Percentiles rank a stretch among this genome's conserved stretches.
These are phyloP conservation scores for Fusarium lyarnte DNA, from an alignment of 2,329 filamentous ascomycete species.

Conservation along the genomic window DNA sequence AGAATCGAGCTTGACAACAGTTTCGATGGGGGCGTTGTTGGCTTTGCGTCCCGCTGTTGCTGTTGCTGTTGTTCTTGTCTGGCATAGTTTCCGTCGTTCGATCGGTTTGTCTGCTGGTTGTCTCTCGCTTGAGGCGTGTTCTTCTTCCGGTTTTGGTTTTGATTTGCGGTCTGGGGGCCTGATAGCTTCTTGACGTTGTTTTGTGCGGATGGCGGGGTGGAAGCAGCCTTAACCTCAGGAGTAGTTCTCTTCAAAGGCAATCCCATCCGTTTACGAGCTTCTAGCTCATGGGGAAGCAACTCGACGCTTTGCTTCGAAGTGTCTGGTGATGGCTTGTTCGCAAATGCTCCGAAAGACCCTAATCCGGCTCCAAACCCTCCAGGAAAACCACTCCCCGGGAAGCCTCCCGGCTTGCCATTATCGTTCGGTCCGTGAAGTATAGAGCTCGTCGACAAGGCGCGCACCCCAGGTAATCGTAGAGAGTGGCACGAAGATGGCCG, in stretches of 20 bases:
- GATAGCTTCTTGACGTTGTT: conserved; percentile 1
- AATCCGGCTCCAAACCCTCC: conserved; percentile 34
- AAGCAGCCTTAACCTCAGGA: neutral
- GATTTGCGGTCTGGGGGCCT: neutral
- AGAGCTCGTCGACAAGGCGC: conserved; percentile 45
- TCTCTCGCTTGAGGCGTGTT: neutral
- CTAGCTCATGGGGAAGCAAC: conserved; percentile 52
- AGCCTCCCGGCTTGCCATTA: conserved; percentile 33
- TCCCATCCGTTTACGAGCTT: conserved; percentile 46
- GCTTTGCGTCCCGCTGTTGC: conserved; percentile 4
- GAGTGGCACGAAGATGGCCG: neutral
- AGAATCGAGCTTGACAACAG: conserved; percentile 44
- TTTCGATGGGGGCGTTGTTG: neutral
- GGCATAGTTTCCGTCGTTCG: neutral
- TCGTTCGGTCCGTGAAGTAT: conserved; percentile 30
- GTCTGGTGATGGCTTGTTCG: conserved; percentile 15
- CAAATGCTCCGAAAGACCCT: conserved; percentile 40
- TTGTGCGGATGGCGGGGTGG: neutral
- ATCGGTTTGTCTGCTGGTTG: neutral
- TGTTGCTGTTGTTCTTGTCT: conserved; percentile 10
- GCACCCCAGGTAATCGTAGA: conserved; percentile 14
- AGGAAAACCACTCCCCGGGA: conserved; percentile 37
- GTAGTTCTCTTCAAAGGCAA: conserved; percentile 27
- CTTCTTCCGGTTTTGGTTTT: conserved; percentile 10
- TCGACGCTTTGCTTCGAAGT: conserved; percentile 5